phyloP scores from a whole-genome alignment of 225 moss, liverwort and hornwort genomes.

The Ulota crispa region DNA sequence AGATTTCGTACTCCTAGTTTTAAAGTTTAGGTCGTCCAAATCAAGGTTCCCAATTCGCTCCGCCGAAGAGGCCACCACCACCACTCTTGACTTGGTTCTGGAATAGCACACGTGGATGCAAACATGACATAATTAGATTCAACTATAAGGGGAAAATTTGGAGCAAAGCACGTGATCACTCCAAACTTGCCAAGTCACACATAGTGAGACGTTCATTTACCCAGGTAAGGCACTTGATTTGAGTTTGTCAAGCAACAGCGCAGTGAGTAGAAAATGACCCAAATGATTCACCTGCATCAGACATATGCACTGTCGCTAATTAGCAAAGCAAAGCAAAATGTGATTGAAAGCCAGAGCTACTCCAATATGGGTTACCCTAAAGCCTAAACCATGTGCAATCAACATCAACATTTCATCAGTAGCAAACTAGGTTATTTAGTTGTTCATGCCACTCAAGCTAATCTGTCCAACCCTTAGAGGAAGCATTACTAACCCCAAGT shows the following conservation, averaged over 20 bases:
- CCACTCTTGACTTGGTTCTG: constrained; percentile 75
- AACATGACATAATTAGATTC: not conserved
- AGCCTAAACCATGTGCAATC: not conserved
- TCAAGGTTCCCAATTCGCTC: constrained; percentile 68
- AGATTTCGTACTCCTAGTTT: constrained; percentile 49
- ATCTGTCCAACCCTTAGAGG: not conserved
- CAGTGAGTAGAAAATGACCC: constrained; percentile 83
- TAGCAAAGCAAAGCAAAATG: not conserved
- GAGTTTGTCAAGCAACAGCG: constrained; percentile 67
- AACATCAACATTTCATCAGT: not conserved
- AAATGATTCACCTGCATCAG: constrained; percentile 78
- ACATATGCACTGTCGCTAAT: not conserved
- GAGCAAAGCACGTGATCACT: not conserved
- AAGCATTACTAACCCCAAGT: constrained; percentile 59
- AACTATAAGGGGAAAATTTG: not conserved
- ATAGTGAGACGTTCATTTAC: constrained; percentile 35
- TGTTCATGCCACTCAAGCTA: not conserved
- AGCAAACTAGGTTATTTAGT: not conserved
- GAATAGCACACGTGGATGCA: not conserved
- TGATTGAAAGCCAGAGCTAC: not conserved
- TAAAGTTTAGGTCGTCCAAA: constrained; percentile 72
- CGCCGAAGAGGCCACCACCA: constrained; percentile 70
- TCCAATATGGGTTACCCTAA: not conserved
- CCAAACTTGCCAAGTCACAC: not conserved
- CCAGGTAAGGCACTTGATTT: constrained; percentile 54